Evolutionary conservation across 2,329 filamentous ascomycete genomes (phyloP).

Genomic region (Sclerotinia glacialis): DNA sequence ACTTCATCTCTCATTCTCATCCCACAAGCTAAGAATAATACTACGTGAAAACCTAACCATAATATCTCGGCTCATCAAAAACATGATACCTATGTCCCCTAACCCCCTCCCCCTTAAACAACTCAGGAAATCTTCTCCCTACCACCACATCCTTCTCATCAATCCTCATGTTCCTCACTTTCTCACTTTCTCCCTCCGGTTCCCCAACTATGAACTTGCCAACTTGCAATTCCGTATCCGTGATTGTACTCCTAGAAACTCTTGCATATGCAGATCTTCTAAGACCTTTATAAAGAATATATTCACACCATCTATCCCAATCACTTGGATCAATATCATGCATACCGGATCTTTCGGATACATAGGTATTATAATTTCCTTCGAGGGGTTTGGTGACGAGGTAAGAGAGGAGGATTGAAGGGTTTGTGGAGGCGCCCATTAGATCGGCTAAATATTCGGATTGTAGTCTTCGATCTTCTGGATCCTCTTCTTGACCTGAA

Average conservation of each 20-base stretch:
- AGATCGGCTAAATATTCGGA: constrained; percentile 79
- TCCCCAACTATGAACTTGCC: constrained; percentile 89
- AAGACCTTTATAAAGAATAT: constrained; percentile 91
- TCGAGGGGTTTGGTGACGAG: constrained; percentile 85
- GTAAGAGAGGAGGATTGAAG: constrained; percentile 83
- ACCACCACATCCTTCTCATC: constrained; percentile 71
- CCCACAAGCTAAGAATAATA: no score
- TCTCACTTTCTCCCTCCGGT: constrained; percentile 57
- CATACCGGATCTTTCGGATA: constrained; percentile 84
- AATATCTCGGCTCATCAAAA: constrained; percentile 86
- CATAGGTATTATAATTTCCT: constrained; percentile 97
- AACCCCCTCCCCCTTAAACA: constrained; percentile 84
- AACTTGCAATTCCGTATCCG: constrained; percentile 94
- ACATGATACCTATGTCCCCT: constrained; percentile 92
- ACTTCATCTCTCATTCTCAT: no score
- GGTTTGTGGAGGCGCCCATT: constrained; percentile 80
- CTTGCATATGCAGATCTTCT: constrained; percentile 85
- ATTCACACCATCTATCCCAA: constrained; percentile 99
- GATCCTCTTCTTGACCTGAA: constrained; percentile 95
- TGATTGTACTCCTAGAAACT: constrained; percentile 85
- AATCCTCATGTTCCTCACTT: constrained; percentile 57
- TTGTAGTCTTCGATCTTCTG: constrained; percentile 85
- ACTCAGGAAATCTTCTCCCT: constrained; percentile 76
- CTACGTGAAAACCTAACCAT: constrained; percentile 26
- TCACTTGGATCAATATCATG: constrained; percentile 88